Percentiles rank a stretch among this genome's conserved stretches.
phyloP scores from a whole-genome alignment of 768 basidiomycete genomes.

The Cytidiella melzeri region DNA sequence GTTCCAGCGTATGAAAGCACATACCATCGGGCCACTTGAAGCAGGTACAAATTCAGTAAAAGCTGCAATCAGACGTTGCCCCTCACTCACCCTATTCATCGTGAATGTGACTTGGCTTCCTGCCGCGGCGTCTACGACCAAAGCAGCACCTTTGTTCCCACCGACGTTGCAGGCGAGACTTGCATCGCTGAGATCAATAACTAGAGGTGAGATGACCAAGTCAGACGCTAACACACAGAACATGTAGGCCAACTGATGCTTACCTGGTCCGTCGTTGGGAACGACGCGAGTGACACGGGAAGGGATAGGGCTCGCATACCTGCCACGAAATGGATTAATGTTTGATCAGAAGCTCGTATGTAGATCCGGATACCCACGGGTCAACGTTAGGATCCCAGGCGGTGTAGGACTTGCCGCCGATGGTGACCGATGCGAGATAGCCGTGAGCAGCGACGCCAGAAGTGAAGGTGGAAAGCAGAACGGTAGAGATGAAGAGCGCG shows the following conservation, averaged over 20 bases:
- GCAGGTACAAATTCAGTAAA: neutral
- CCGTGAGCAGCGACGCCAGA: conserved; percentile 21
- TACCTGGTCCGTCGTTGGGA: conserved; percentile 27
- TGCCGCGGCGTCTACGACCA: conserved; percentile 32
- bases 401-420: conserved; percentile 18
- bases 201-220: conserved; percentile 4
- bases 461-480: conserved; percentile 1
- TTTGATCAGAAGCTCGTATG: neutral
- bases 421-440: conserved; percentile 16
- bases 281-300: conserved; percentile 24
- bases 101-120: conserved; percentile 38
- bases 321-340: conserved; percentile 2
- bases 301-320: conserved; percentile 20
- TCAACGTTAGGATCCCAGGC: conserved; percentile 24
- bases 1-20: neutral
- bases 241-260: conserved; percentile 4
- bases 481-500: conserved; percentile 1
- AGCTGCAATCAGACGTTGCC: neutral
- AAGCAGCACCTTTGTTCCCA: conserved; percentile 28
- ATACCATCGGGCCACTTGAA: conserved; percentile 22
- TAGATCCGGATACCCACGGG: conserved; percentile 16
- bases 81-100: conserved; percentile 36
- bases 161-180: conserved; percentile 40
- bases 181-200: conserved; percentile 23
- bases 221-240: neutral